Evolutionary conservation across 768 basidiomycete genomes (phyloP), one percentile per base, ranked within the genome.

Genomic region (Crucibulum laeve): DNA sequence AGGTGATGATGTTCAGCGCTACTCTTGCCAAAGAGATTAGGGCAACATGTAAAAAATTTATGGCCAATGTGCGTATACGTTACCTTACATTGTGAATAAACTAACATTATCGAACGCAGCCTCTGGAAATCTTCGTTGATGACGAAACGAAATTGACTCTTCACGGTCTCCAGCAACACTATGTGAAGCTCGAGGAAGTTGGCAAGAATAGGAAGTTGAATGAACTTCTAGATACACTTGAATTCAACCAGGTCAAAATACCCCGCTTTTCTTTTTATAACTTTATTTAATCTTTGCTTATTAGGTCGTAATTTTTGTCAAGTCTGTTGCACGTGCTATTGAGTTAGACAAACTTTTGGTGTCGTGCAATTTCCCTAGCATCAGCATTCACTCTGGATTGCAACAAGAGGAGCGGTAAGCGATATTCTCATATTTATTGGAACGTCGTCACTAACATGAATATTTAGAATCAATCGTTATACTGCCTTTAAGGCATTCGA

Each of bases 1-100:
- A 99, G 77, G 96, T 99, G 54, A 99, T 99, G 96, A 99, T 99
- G 96, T 99, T 99, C 77, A 95, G 92, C 56, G 96, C 96, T 30
- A 99, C 96, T 1, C 70, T 99, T 48, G 83, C 91, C 45, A 98
- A 99, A 74, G 96, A 98, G 52, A 95, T 99, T 46, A 79, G 96
- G 45, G 77, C 84, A 5, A 98, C 96, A 0, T 99, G 96, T 82
- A 98, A 98, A 73, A 98, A 99, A 63, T 99, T 99, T 66, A 99
- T 99, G 96, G 89, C 90, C 24, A 95, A 91, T 61, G 96, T 97
- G 56, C 51, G 93, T 77, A 0, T 15, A 24, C 24, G 25, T 23
- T 25, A 21, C 8, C 21, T 26, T 32, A 6, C 36, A n/a, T 5
- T 5, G 17, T 10, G 13, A 18, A 10, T 34, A 8, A 10, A 11